These are phyloP conservation scores for Sedum album DNA, from an alignment of 164 flowering plant genomes.

Conservation along the genomic window DNA sequence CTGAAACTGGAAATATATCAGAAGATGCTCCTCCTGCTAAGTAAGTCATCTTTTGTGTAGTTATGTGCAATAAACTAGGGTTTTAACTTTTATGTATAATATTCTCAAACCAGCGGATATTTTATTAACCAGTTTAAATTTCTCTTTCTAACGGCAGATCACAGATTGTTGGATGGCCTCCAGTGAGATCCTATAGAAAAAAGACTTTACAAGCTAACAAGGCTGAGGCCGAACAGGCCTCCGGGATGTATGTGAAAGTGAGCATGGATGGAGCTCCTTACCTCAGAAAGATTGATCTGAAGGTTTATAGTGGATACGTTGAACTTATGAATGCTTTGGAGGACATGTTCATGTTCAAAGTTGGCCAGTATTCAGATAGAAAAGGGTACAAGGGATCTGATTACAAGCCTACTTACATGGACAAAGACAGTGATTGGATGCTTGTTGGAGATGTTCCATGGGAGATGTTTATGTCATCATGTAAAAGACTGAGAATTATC, in stretches of 20 bases:
- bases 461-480: background rate
- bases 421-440: background rate
- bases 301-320: background rate
- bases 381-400: background rate
- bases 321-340: background rate
- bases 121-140: background rate
- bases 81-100: too few species aligned
- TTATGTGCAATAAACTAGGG: too few species aligned
- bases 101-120: background rate
- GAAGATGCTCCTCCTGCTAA: background rate
- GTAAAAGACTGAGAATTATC: background rate
- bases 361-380: background rate
- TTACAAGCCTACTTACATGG: background rate
- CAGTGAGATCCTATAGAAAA: background rate
- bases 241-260: background rate
- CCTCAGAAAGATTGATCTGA: background rate
- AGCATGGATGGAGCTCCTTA: conserved; percentile 1
- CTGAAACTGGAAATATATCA: background rate
- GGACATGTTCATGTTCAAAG: background rate
- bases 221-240: background rate
- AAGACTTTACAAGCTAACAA: background rate
- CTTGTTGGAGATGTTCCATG: conserved; percentile 1
- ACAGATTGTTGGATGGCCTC: background rate
- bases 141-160: background rate
- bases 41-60: background rate